Evolutionary conservation across 169 alveolate species (phyloP).

Genomic region (Plasmodium billcollinsi): DNA sequence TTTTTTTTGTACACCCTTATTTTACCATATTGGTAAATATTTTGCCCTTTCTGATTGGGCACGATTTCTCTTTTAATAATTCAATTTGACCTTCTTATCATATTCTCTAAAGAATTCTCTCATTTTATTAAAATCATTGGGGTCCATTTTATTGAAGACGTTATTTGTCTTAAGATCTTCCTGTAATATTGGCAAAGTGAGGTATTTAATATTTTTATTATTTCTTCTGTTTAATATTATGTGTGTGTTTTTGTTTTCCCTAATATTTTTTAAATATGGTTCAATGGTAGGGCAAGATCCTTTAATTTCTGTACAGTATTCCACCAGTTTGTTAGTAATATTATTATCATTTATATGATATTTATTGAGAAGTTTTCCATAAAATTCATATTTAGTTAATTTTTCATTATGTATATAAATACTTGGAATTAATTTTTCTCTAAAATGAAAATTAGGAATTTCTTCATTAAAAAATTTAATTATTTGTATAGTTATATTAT

Average conservation of each 20-base stretch:
- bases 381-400: conserved; percentile 61
- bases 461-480: conserved; percentile 65
- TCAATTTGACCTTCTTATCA: conserved; percentile 32
- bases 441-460: conserved; percentile 35
- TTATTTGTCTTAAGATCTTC: conserved; percentile 53
- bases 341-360: conserved; percentile 66
- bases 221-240: conserved; percentile 60
- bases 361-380: conserved; percentile 56
- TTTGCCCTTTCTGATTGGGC: neutral
- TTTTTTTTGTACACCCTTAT: neutral
- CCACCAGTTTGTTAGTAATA: conserved; percentile 59
- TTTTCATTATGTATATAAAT: conserved; percentile 55
- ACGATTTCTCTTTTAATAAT: conserved; percentile 1
- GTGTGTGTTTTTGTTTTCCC: conserved; percentile 68
- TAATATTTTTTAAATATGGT: conserved; percentile 62
- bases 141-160: conserved; percentile 60
- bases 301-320: conserved; percentile 46
- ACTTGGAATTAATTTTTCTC: conserved; percentile 59
- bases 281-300: conserved; percentile 26
- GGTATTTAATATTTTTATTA: conserved; percentile 49
- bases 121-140: conserved; percentile 41
- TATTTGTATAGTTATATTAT: conserved; percentile 67
- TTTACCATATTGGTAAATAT: neutral
- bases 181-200: conserved; percentile 54
- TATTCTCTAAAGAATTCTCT: conserved; percentile 67